Evolutionary conservation across 2,329 filamentous ascomycete genomes (phyloP), one percentile per base, ranked within the genome.

Genomic region (Ophiobolus disseminans): DNA sequence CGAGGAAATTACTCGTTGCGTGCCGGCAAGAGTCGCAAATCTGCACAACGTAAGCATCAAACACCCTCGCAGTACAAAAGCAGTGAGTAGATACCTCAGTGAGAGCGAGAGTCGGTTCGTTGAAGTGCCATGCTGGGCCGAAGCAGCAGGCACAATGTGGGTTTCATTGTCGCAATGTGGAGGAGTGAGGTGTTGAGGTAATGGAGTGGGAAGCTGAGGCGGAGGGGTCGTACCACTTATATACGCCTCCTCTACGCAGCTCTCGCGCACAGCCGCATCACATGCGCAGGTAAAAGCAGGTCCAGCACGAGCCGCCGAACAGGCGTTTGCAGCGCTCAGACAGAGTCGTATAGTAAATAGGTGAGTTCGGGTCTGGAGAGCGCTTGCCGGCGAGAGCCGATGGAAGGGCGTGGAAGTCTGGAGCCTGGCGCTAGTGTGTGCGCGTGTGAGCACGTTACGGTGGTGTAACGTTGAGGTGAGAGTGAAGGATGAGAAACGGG

Each of bases 321-420:
- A 42, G 32, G 37, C 36, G 51, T 45, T 48, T 14, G 48, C 48
- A 37, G 44, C 41, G 32, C 39, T 32, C 31, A 45, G 51, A 50
- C 47, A 45, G 40, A 22, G 43, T 1, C 31, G 41, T 37, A 54
- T 41, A 54, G 32, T 44, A 50, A 38, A 37, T 50, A 11, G 23
- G 35, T 47, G 50, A 44, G 42, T n/a, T 50, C 42, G 38, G 38
- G 50, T 53, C 45, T 53, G 13, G n/a, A 20, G 21, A 16, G 26
- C 37, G 45, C 45, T 32, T 46, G 22, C 45, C 39, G 34, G 48
- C n/a, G 16, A 42, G 13, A 48, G 35, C 31, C 44, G 43, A 10
- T 44, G 36, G 44, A 32, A 48, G 7, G 25, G 28, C 13, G 14
- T 43, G 23, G 22, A 48, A 43, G 23, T n/a, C 10, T 23, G 40